Base-by-base conservation (phyloP, 441 rosid species). In the Erodium trifolium region DNA sequence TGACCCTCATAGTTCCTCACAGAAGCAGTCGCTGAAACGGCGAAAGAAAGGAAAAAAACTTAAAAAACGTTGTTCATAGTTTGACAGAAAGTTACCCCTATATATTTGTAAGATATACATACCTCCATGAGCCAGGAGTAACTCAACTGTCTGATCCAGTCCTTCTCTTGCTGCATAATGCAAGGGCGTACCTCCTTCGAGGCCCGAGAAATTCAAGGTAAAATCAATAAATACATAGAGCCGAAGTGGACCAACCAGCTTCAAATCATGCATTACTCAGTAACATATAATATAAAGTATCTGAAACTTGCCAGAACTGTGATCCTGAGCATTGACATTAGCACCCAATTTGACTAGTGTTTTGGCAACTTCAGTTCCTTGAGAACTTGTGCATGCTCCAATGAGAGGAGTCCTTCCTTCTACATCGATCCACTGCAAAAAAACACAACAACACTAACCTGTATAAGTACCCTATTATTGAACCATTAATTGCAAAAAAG, bases 91-190 rank as follows among this genome's bases (percentile, higher is more conserved):
- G 34, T 31, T 31, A 31, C 34, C 1, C 34, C 1, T 1, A 2
- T 31, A 31, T 2, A 31, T 31, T 31, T 31, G 34, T 31, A 31
- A 31, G 34, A 31, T 31, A 31, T 31, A 31, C 34, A 69, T 69
- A 85, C 91, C 91, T 66, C 87, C 85, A 27, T 67, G 74, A 13
- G 81, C 81, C 18, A 87, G 89, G 76, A 87, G 91, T 31, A 83
- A 79, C 45, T 72, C 77, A 69, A 85, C 87, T 51, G 85, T 79
- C 68, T 67, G 70, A 14, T 76, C 76, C 62, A 83, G 76, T 71
- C 89, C 91, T 75, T 84, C 69, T 77, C 83, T 87, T 11, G 86
- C 86, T 19, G 91, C 89, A 70, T 87, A 86, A 83, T 87, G 91
- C 62, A 85, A 73, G 35, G 91, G 86, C 43, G 89, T 87, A 68